phyloP scores from a whole-genome alignment of 768 basidiomycete genomes.

The Boletus sensibilis region DNA sequence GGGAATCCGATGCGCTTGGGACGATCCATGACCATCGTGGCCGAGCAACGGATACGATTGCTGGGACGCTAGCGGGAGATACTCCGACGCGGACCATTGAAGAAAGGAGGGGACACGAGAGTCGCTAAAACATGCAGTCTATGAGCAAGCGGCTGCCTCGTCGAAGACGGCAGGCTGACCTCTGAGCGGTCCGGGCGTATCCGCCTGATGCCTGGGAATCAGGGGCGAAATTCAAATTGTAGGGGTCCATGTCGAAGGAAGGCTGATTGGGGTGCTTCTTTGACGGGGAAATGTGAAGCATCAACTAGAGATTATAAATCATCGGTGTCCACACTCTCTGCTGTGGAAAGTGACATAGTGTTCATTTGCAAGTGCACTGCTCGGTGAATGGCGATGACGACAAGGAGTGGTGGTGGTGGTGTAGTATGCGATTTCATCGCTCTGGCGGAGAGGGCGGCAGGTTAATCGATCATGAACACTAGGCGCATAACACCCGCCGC shows the following conservation, averaged over 20 bases:
- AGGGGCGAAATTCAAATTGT: constrained; percentile 9
- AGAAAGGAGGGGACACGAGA: neutral
- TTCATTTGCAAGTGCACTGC: constrained; percentile 23
- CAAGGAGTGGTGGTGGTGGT: constrained; percentile 19
- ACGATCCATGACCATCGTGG: neutral
- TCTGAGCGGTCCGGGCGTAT: constrained; percentile 2
- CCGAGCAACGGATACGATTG: constrained; percentile 4
- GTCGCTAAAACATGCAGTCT: constrained; percentile 13
- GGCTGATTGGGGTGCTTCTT: constrained; percentile 16
- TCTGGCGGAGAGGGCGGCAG: constrained; percentile 22
- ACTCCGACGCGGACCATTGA: neutral
- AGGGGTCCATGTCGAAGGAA: constrained; percentile 19
- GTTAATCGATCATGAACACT: constrained; percentile 18
- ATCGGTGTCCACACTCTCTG: constrained; percentile 14
- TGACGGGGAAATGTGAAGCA: constrained; percentile 20
- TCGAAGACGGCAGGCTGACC: constrained; percentile 16
- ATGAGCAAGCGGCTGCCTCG: constrained; percentile 7
- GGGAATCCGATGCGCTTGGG: neutral
- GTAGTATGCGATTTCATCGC: constrained; percentile 24
- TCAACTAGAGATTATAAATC: constrained; percentile 21
- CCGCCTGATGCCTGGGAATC: constrained; percentile 3
- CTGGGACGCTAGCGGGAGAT: neutral
- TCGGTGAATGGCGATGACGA: constrained; percentile 28
- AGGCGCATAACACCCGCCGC: constrained; percentile 20
- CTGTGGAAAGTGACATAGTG: constrained; percentile 16